Conservation (phyloP, 306 rosid genomes). For the Hippophae rhamnoides region DNA sequence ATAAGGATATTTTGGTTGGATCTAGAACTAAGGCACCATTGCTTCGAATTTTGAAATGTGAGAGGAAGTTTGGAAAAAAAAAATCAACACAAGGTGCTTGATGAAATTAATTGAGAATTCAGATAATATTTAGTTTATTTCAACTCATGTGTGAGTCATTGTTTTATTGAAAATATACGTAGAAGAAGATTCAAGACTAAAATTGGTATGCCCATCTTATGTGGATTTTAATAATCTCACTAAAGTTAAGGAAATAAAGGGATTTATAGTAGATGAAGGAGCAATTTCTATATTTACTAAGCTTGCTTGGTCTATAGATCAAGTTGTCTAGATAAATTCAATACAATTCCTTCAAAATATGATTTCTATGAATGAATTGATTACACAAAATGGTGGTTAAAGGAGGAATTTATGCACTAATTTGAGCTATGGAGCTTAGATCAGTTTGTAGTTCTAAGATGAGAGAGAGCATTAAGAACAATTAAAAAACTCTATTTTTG, state of each 20-base stretch:
- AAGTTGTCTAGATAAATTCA: conserved; percentile 50
- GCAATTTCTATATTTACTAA: conserved; percentile 42
- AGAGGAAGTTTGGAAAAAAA: conserved; percentile 43
- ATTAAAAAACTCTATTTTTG: conserved; percentile 53
- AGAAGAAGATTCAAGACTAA: conserved; percentile 26
- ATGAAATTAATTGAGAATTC: conserved; percentile 62
- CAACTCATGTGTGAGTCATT: conserved; percentile 82
- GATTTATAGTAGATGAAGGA: conserved; percentile 75
- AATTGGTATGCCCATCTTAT: conserved; percentile 54
- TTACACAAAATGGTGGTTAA: conserved; percentile 38
- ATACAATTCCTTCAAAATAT: conserved; percentile 47
- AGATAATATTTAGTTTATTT: conserved; percentile 75
- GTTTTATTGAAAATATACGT: conserved; percentile 55
- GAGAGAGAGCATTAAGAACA: conserved; percentile 50
- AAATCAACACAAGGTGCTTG: conserved; percentile 43
- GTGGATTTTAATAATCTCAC: conserved; percentile 63
- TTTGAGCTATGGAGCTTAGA: conserved; percentile 46
- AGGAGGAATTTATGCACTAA: conserved; percentile 53
- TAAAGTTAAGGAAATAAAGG: conserved; percentile 63
- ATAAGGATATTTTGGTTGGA: conserved; percentile 35
- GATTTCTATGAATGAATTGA: conserved; percentile 53
- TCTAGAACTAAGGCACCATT: conserved; percentile 53
- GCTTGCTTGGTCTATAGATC: conserved; percentile 49
- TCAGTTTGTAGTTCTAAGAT: conserved; percentile 39
- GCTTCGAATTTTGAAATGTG: conserved; percentile 64